Evolutionary conservation across 306 rosid genomes (phyloP).

Genomic region (Dalbergia cochinchinensis): DNA sequence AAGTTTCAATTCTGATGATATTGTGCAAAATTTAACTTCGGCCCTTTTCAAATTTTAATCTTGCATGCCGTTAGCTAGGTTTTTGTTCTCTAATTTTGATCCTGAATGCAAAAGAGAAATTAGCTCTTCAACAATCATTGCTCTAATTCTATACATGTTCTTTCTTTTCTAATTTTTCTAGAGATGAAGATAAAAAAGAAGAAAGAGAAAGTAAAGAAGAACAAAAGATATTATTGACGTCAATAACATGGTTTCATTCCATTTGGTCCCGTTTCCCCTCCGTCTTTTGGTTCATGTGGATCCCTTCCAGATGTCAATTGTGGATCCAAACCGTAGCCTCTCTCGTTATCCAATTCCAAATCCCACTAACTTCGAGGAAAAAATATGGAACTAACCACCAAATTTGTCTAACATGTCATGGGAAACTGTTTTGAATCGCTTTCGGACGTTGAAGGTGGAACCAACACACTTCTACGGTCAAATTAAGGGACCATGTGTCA

Average conservation of each 20-base stretch:
- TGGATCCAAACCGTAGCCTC: slow-evolving; percentile 6
- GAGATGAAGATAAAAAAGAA: not conserved
- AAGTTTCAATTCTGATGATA: not conserved
- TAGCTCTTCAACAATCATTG: not conserved
- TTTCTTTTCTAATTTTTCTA: not conserved
- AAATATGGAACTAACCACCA: slow-evolving; percentile 34
- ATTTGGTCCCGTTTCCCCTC: not conserved
- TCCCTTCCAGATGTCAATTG: slow-evolving; percentile 21
- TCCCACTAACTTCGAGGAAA: slow-evolving; percentile 25
- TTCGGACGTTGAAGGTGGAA: slow-evolving; percentile 51
- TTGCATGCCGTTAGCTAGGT: not conserved
- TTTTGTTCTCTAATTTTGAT: not conserved
- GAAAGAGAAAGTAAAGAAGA: not conserved
- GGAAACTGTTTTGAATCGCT: slow-evolving; percentile 41
- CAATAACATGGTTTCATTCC: not conserved
- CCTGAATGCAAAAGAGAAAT: not conserved
- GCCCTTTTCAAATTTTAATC: not conserved
- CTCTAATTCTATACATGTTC: not conserved
- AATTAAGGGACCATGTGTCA: slow-evolving; percentile 31
- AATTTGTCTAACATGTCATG: slow-evolving; percentile 33
- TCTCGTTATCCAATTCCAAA: slow-evolving; percentile 36
- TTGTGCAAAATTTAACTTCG: not conserved
- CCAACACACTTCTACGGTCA: slow-evolving; percentile 46
- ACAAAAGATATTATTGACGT: not conserved
- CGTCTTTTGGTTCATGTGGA: not conserved